Conservation (phyloP, 2,329 filamentous ascomycete genomes). For the Periconia sp. region DNA sequence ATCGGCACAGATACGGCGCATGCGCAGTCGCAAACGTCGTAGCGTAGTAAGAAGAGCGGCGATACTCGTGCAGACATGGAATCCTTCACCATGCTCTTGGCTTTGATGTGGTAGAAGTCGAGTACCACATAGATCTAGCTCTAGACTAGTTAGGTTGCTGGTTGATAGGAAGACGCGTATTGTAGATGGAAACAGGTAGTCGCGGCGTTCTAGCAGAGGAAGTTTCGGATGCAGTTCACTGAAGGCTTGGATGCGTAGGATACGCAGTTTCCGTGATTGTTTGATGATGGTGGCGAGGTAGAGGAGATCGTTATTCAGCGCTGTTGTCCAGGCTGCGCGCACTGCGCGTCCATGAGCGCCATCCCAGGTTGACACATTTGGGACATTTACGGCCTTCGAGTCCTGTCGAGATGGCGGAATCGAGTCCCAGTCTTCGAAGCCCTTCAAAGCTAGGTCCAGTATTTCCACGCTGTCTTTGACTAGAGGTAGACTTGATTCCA, state of each 20-base stretch:
- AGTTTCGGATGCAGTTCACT: constrained; percentile 22
- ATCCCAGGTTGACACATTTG: constrained; percentile 16
- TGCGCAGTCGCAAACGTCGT: constrained; percentile 30
- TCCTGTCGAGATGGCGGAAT: constrained; percentile 16
- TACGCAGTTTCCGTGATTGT: constrained; percentile 26
- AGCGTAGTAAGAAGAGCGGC: constrained; percentile 48
- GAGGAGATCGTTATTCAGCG: constrained; percentile 23
- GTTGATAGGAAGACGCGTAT: constrained; percentile 21
- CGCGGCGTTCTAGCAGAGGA: constrained; percentile 17
- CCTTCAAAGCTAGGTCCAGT: constrained; percentile 24
- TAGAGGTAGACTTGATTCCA: constrained; percentile 20
- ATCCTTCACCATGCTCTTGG: constrained; percentile 18
- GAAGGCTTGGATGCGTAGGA: constrained; percentile 21
- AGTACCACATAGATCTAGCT: constrained; percentile 23
- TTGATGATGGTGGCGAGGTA: constrained; percentile 20
- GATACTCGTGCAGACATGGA: constrained; percentile 52
- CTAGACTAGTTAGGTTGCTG: constrained; percentile 22
- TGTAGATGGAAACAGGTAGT: constrained; percentile 13
- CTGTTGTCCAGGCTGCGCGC: constrained; percentile 23
- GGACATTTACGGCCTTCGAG: constrained; percentile 14
- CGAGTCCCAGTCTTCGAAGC: constrained; percentile 24
- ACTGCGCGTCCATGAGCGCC: constrained; percentile 17
- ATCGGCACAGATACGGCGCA: constrained; percentile 26
- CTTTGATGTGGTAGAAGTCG: constrained; percentile 15
- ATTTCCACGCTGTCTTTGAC: constrained; percentile 27